Evolutionary conservation across 768 basidiomycete species (phyloP).

Genomic region (Naganishia vishniacii): DNA sequence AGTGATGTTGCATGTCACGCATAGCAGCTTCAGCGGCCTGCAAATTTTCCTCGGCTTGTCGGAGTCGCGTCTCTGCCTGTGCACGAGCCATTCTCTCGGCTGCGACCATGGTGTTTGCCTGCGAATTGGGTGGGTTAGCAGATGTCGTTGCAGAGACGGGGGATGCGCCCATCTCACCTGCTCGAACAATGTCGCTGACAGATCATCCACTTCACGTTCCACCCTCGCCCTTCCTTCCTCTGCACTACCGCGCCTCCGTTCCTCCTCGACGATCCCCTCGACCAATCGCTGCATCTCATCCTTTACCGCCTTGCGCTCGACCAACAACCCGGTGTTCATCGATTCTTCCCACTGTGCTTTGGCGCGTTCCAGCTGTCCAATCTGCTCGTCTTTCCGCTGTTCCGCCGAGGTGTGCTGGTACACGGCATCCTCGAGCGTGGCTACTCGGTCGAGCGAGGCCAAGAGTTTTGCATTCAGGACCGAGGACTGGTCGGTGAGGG

Average conservation of each 20-base stretch:
- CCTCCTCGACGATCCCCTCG: conserved; percentile 92
- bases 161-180: conserved; percentile 35
- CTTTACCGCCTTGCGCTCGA: conserved; percentile 85
- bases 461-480: conserved; percentile 91
- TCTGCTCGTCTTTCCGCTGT: conserved; percentile 58
- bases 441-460: conserved; percentile 80
- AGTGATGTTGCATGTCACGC: conserved; percentile 71
- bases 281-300: conserved; percentile 86
- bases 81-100: conserved; percentile 69
- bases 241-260: conserved; percentile 80
- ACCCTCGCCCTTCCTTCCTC: conserved; percentile 75
- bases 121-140: conserved; percentile 36
- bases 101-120: conserved; percentile 98
- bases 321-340: conserved; percentile 81
- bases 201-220: conserved; percentile 89
- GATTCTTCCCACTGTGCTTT: conserved; percentile 80
- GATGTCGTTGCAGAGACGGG: not conserved
- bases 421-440: conserved; percentile 83
- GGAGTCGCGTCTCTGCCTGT: conserved; percentile 67
- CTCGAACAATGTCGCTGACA: conserved; percentile 80
- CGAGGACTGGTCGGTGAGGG: conserved; percentile 81
- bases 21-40: conserved; percentile 82
- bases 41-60: conserved; percentile 69
- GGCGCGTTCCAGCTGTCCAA: conserved; percentile 75
- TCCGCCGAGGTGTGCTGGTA: conserved; percentile 50